phyloP scores from a whole-genome alignment of 352 stramenopile genomes.

The Phytophthora sojae region DNA sequence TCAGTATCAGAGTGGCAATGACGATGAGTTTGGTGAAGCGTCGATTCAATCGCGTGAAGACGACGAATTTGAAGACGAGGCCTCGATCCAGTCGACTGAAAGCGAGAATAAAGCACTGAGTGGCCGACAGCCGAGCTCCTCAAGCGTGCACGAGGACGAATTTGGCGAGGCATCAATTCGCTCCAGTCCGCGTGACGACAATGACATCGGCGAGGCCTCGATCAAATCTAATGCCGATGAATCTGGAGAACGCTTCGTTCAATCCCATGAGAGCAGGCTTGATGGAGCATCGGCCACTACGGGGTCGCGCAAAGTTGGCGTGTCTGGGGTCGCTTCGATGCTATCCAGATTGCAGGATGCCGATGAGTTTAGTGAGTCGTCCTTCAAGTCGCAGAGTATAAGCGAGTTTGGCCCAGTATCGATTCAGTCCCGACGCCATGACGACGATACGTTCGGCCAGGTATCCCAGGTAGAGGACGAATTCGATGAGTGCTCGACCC shows the following conservation, averaged over 20 bases:
- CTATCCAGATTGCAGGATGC: not conserved
- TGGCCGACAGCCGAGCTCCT: not conserved
- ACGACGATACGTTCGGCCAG: not conserved
- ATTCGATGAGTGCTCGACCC: not conserved
- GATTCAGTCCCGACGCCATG: not conserved
- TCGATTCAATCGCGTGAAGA: no score
- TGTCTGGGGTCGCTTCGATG: not conserved
- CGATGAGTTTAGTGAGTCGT: not conserved
- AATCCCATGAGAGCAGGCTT: not conserved
- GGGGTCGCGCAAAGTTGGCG: not conserved
- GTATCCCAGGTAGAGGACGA: not conserved
- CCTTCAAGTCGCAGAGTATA: not conserved
- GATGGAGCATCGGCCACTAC: not conserved
- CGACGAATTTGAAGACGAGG: no score
- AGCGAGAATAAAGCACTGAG: not conserved
- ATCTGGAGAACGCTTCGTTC: not conserved
- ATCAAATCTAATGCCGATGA: not conserved
- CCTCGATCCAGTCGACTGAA: not conserved
- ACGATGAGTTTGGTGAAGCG: conserved; percentile 8
- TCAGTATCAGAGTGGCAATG: conserved; percentile 1
- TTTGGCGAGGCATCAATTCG: not conserved
- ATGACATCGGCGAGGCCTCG: not conserved
- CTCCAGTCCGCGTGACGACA: not conserved
- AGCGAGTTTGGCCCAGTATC: not conserved
- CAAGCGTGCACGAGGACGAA: not conserved